These are phyloP conservation scores for Penicillium hesseltinei DNA, from an alignment of 2,329 filamentous ascomycete genomes.

Conservation along the genomic window DNA sequence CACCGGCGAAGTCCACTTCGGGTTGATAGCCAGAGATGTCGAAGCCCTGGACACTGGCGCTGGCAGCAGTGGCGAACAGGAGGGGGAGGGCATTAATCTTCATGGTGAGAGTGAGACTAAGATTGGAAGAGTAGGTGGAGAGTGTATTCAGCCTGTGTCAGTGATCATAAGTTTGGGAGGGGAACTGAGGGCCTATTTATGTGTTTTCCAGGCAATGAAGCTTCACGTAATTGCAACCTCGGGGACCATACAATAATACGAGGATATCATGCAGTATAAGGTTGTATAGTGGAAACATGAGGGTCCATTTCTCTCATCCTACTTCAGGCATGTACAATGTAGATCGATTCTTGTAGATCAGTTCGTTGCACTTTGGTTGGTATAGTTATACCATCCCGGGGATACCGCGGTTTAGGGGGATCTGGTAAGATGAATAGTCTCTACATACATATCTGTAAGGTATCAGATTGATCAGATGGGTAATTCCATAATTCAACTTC, in stretches of 20 bases:
- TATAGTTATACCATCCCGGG: background rate
- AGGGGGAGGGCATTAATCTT: constrained; percentile 18
- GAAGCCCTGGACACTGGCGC: constrained; percentile 32
- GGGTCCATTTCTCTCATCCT: background rate
- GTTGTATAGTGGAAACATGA: background rate
- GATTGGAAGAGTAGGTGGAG: background rate
- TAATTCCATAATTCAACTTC: background rate
- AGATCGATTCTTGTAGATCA: background rate
- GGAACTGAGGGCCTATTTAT: background rate
- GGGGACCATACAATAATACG: background rate
- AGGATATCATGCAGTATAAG: background rate
- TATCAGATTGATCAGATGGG: background rate
- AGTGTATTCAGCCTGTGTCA: background rate
- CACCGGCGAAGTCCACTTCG: constrained; percentile 28
- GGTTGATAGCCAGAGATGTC: constrained; percentile 34
- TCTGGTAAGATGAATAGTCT: background rate
- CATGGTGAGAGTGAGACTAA: constrained; percentile 11
- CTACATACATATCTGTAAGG: too few relatives aligned
- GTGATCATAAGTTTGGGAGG: background rate
- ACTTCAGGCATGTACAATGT: background rate
- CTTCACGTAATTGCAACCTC: constrained; percentile 1
- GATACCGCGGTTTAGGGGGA: background rate
- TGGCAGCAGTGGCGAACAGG: constrained; percentile 18
- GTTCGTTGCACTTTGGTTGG: background rate
- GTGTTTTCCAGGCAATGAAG: background rate